Base-by-base conservation (phyloP, 352 stramenopile genomes). In the Pythium vanterpoolii region DNA sequence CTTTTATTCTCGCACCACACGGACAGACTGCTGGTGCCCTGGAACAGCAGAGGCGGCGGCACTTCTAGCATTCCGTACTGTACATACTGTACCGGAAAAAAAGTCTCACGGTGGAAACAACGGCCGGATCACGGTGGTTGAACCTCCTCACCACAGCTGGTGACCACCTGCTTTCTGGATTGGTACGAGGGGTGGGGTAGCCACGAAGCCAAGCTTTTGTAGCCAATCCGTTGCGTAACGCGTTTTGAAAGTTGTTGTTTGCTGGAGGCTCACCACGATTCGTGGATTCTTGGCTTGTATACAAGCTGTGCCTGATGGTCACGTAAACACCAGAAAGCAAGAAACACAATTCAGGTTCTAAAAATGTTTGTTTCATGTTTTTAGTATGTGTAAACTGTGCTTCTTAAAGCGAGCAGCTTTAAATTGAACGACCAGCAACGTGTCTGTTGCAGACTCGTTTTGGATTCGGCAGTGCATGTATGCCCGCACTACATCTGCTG, bases 101-200 rank as follows among this genome's bases (percentile, higher is more conserved):
- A 24, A 31, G 38, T 53, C 56, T 43, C 47, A 51, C 56, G 5
- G 31, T 36, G 31, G 31, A 60, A 59, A 47, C 47, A 21, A 53
- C 18, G 26, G 2, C 23, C 44, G 33, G 33, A 56, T 6, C 48
- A 66, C 44, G 44, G 51, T 46, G 52, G 60, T 66, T 66, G 51
- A 66, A 66, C 51, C 50, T 42, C 52, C 28, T 43, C 39, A 42
- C 45, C 33, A 52, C 60, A 66, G 60, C 61, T 66, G 60, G 56
- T 24, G 39, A 57, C 51, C 50, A 63, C 56, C 56, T 56, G 56
- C 54, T 64, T 56, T 52, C 56, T 64, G 60, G 60, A 66, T 66
- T 66, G 18, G 39, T 34, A 21, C 24, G 14, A 44, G 60, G 60
- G 60, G 31, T 57, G 45, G 60, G 52, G 40, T n/a, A n/a, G n/a